Percentiles rank a stretch among this genome's conserved stretches.
phyloP scores from a whole-genome alignment of 305 asterid genomes.

The Andrographis paniculata region DNA sequence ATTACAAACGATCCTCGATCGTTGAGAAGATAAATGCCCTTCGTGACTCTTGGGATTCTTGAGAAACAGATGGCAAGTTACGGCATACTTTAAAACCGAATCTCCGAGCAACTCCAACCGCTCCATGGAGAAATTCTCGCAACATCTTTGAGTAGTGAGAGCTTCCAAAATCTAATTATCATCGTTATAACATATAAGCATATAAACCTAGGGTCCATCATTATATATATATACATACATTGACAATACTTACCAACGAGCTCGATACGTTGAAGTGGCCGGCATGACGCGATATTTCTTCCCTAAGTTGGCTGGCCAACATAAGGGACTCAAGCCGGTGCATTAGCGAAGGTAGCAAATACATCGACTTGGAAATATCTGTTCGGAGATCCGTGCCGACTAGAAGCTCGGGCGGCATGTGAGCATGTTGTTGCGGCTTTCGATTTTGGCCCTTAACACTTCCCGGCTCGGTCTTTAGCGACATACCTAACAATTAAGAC shows the following conservation, averaged over 20 bases:
- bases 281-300: constrained; percentile 46
- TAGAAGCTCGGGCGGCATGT: constrained; percentile 89
- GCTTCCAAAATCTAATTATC: constrained; percentile 78
- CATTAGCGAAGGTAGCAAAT: constrained; percentile 93
- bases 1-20: constrained; percentile 51
- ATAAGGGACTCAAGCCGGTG: constrained; percentile 80
- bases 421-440: constrained; percentile 58
- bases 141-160: constrained; percentile 72
- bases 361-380: constrained; percentile 61
- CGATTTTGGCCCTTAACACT: constrained; percentile 18
- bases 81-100: constrained; percentile 71
- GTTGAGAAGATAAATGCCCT: constrained; percentile 52
- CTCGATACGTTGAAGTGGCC: constrained; percentile 42
- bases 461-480: constrained; percentile 23
- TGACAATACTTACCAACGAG: constrained; percentile 57
- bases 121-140: constrained; percentile 91
- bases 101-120: constrained; percentile 96
- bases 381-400: constrained; percentile 49
- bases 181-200: constrained; percentile 16
- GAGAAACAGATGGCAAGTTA: constrained; percentile 72
- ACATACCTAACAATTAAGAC: constrained; percentile 27
- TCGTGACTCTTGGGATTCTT: constrained; percentile 67
- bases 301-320: constrained; percentile 89
- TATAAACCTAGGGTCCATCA: constrained; percentile 4
- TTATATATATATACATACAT: not conserved